Evolutionary conservation across 352 stramenopile genomes (phyloP), one percentile per base, ranked within the genome.

Genomic region (Thalassiosira hispida): DNA sequence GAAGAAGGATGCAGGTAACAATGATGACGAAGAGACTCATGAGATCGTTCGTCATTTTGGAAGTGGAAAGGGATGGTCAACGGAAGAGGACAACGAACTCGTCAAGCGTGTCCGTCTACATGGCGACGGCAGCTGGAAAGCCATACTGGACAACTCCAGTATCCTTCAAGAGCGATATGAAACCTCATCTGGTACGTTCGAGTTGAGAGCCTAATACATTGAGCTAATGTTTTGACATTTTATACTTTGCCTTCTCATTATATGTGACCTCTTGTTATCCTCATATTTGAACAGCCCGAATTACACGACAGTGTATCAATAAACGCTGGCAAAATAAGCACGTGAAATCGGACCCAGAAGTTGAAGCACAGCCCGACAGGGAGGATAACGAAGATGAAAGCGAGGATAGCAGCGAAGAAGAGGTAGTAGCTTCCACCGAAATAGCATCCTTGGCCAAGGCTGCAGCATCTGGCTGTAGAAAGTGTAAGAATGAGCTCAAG

Each of bases 401-500:
- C 33, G 33, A 42, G 5, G 33, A 42, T 11, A 11, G 11, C 11
- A 11, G 33, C 5, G 33, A 42, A 42, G 33, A 42, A 42, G 33
- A 42, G 5, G 5, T 42, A 42, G n/a, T n/a, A n/a, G 33, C 11
- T 42, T 42, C 5, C 11, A 11, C 11, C 11, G 5, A 5, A 42
- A 11, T 11, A 42, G 33, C 33, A 42, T 42, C 33, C 11, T 11
- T 42, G 11, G 11, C 33, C 33, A 11, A 42, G 11, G 68, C 68
- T 22, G 68, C 68, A 53, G 56, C 68, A 9, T 42, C 33, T 11
- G 68, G 68, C 11, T 77, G 68, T 42, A 42, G 33, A 11, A 42
- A 42, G 33, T 42, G 33, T 11, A 5, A 42, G 33, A 42, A 42
- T 5, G 68, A 77, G 53, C 53, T 77, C n/a, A 51, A 44, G 22